Evolutionary conservation across 2,329 filamentous ascomycete genomes (phyloP).

Genomic region (Diaporthe vexans): DNA sequence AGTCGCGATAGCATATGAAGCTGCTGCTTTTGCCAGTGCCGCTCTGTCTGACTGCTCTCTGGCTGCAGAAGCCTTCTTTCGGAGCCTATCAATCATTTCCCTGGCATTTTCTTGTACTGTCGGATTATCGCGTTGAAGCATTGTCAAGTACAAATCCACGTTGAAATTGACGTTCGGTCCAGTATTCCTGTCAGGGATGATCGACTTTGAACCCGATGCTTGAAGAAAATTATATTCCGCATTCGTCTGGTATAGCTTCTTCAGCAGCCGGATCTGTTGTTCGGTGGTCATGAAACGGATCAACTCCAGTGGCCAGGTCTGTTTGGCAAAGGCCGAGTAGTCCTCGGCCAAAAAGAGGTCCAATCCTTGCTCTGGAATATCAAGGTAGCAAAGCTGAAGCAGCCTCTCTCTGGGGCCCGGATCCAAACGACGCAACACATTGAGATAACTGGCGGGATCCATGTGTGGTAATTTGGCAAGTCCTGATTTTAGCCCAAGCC

Average conservation of each 20-base stretch:
- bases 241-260: slow-evolving; percentile 27
- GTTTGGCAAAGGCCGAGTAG: slow-evolving; percentile 1
- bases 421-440: neutral
- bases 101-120: neutral
- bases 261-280: slow-evolving; percentile 17
- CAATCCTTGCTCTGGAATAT: slow-evolving; percentile 16
- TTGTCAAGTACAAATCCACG: slow-evolving; percentile 31
- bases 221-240: slow-evolving; percentile 25
- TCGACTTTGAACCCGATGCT: neutral
- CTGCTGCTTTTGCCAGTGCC: slow-evolving; percentile 7
- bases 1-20: slow-evolving; percentile 27
- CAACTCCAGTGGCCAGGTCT: slow-evolving; percentile 15
- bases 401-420: neutral
- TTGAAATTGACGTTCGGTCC: slow-evolving; percentile 32
- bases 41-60: slow-evolving; percentile 32
- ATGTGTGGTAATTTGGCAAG: neutral
- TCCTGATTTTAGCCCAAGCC: slow-evolving; percentile 8
- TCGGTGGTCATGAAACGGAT: slow-evolving; percentile 9
- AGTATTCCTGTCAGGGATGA: neutral
- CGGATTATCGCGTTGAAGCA: slow-evolving; percentile 6
- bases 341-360: slow-evolving; percentile 14
- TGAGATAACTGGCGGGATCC: slow-evolving; percentile 3
- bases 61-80: slow-evolving; percentile 20
- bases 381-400: slow-evolving; percentile 28
- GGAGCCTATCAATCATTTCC: slow-evolving; percentile 10